phyloP scores from a whole-genome alignment of 108 stramenopile species.

The Pseudonitzschia multiseries region DNA sequence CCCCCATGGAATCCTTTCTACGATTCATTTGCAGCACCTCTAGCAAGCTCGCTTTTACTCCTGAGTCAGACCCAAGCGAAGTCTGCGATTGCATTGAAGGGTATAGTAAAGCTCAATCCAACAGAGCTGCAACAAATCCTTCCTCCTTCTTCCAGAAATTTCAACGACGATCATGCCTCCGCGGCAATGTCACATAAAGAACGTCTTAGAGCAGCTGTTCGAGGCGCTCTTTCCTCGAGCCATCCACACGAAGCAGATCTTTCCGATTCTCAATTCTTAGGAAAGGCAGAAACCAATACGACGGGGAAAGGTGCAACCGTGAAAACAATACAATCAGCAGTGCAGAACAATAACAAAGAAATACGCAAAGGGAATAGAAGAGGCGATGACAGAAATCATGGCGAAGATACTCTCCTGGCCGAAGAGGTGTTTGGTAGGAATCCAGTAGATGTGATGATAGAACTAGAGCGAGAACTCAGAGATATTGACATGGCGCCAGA shows the following conservation, averaged over 20 bases:
- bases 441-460: conserved; percentile 53
- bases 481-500: conserved; percentile 83
- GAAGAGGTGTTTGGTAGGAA: conserved; percentile 20
- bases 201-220: conserved; percentile 72
- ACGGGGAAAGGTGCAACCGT: conserved; percentile 12
- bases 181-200: conserved; percentile 48
- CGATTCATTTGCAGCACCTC: conserved; percentile 16
- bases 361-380: background rate
- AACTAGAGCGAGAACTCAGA: conserved; percentile 78
- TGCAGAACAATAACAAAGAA: background rate
- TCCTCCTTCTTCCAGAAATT: conserved; percentile 8
- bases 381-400: conserved; percentile 17
- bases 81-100: conserved; percentile 44
- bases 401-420: conserved; percentile 21
- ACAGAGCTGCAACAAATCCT: conserved; percentile 17
- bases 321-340: background rate
- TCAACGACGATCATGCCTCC: background rate
- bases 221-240: conserved; percentile 65
- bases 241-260: conserved; percentile 73
- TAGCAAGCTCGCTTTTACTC: conserved; percentile 51
- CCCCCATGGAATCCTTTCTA: background rate
- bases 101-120: conserved; percentile 33
- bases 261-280: conserved; percentile 80
- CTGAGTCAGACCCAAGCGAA: conserved; percentile 62
- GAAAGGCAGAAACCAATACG: conserved; percentile 32